Evolutionary conservation across 2,329 filamentous ascomycete genomes (phyloP).

Genomic region (Cordyceps tenuipes): DNA sequence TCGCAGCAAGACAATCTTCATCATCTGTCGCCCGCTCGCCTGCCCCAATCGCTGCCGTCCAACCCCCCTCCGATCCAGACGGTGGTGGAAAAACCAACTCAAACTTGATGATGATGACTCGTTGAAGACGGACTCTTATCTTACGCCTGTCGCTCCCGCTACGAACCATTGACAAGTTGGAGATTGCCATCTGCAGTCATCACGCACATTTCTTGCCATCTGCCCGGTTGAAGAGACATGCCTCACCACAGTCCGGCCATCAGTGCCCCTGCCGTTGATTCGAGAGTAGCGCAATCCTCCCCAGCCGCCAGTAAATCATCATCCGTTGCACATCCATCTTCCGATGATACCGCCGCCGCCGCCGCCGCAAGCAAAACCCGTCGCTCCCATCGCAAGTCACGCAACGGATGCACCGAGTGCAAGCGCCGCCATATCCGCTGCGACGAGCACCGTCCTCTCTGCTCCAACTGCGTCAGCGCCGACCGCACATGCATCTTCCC

Average conservation of each 20-base stretch:
- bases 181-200: background rate
- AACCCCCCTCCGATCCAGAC: too few species aligned
- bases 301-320: background rate
- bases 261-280: background rate
- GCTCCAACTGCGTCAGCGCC: conserved; percentile 31
- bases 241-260: background rate
- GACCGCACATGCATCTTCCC: conserved; percentile 30
- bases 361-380: conserved; percentile 23
- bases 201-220: background rate
- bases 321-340: background rate
- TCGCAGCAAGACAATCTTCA: too few species aligned
- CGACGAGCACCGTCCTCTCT: conserved; percentile 33
- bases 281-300: background rate
- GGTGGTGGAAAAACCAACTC: too few species aligned
- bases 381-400: conserved; percentile 32
- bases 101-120: background rate
- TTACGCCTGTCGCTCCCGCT: background rate
- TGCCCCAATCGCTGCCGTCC: too few species aligned
- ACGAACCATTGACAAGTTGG: background rate
- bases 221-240: background rate
- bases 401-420: conserved; percentile 32
- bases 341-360: background rate
- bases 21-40: too few species aligned
- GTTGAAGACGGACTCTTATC: background rate
- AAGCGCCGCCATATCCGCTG: conserved; percentile 35